Evolutionary conservation across 257 asterid species (phyloP).

Genomic region (Solanum tarijense): DNA sequence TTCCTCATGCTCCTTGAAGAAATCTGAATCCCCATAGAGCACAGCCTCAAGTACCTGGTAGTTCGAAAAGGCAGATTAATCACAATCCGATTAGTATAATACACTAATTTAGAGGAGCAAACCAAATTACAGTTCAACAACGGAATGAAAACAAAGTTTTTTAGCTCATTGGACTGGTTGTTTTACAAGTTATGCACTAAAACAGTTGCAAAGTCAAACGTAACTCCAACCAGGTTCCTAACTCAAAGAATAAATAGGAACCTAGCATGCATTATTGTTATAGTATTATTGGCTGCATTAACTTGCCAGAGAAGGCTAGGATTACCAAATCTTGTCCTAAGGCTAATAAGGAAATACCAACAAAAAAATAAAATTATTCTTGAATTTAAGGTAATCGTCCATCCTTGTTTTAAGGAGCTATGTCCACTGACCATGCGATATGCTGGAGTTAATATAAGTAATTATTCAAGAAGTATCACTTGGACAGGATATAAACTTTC

Average conservation of each 20-base stretch:
- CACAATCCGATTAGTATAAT: background rate
- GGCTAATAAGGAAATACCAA: background rate
- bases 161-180: background rate
- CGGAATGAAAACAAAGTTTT: background rate
- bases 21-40: conserved; percentile 66
- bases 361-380: background rate
- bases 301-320: background rate
- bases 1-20: conserved; percentile 49
- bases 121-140: background rate
- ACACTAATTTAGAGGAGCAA: background rate
- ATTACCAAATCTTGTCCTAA: background rate
- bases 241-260: background rate
- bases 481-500: background rate
- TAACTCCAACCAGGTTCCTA: background rate
- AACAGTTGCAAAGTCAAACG: background rate
- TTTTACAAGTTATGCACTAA: background rate
- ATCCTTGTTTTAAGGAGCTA: background rate
- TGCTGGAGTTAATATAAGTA: too few relatives aligned
- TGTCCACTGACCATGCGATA: background rate
- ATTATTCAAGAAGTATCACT: background rate
- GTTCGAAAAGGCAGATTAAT: background rate
- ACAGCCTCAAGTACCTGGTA: conserved; percentile 79
- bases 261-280: background rate
- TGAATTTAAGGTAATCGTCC: background rate
- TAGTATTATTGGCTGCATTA: background rate